phyloP scores from a whole-genome alignment of 78 protist genomes.

The Diacronema lutheri region DNA sequence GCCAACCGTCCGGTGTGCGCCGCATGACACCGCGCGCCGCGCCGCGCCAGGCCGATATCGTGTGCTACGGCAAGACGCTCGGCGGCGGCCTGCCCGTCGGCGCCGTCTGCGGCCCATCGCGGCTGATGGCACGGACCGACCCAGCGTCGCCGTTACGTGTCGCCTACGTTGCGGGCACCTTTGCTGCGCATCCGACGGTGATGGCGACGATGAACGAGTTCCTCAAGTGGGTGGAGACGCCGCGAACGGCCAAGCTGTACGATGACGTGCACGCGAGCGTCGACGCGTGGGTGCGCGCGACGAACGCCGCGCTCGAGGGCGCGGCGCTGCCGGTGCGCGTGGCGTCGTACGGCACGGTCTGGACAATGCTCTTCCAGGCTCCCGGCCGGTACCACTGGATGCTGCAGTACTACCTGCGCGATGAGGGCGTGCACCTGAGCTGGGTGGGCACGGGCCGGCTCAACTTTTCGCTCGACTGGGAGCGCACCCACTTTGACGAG shows the following conservation, averaged over 20 bases:
- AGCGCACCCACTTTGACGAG: background rate
- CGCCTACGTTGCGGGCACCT: background rate
- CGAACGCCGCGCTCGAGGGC: background rate
- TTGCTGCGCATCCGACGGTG: background rate
- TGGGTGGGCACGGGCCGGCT: conserved; percentile 13
- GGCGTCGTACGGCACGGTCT: background rate
- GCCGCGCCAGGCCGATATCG: background rate
- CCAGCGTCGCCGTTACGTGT: too few species aligned
- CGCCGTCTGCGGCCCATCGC: background rate
- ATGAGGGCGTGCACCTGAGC: background rate
- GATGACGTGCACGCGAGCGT: background rate
- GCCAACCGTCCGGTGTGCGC: too few species aligned
- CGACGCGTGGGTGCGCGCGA: background rate
- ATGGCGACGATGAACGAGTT: background rate
- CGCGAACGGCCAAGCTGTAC: background rate
- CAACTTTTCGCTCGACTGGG: background rate
- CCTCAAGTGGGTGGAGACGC: background rate
- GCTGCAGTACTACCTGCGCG: background rate
- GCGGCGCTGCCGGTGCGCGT: background rate
- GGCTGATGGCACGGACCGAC: background rate
- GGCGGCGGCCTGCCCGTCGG: background rate
- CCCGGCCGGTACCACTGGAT: conserved; percentile 1
- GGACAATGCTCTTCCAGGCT: background rate
- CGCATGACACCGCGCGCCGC: too few species aligned
- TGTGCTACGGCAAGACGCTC: background rate